Conservation (phyloP, 2,329 filamentous ascomycete genomes). For the Pseudogymnoascus sp. region DNA sequence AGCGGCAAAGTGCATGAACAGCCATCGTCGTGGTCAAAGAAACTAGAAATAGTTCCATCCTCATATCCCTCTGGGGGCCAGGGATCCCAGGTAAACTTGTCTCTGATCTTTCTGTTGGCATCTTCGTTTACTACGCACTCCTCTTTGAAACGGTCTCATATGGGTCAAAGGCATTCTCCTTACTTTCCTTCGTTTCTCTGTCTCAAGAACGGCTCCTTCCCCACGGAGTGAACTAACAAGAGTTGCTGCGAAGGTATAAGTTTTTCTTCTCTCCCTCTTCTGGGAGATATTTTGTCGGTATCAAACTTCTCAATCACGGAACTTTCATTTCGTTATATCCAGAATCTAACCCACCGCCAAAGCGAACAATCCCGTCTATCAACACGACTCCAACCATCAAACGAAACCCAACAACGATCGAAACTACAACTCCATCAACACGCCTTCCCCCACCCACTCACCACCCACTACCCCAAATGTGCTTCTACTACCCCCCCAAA, state of each 20-base stretch:
- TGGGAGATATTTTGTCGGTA: not conserved
- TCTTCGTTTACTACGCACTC: not conserved
- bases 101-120: not conserved
- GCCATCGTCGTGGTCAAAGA: not conserved
- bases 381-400: not conserved
- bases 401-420: not conserved
- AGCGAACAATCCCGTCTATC: not conserved
- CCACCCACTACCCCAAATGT: not conserved
- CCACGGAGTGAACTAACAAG: not conserved
- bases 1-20: constrained; percentile 1
- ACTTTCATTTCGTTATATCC: not conserved
- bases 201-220: not conserved
- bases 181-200: constrained; percentile 1
- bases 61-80: not conserved
- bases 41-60: not conserved
- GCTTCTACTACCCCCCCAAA: not conserved
- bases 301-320: not conserved
- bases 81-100: not conserved
- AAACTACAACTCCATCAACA: not conserved
- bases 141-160: constrained; percentile 1
- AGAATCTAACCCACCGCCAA: not conserved
- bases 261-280: not conserved
- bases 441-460: not conserved
- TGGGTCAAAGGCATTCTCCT: not conserved
- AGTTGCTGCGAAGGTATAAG: not conserved